Evolutionary conservation across 2,329 filamentous ascomycete genomes (phyloP).

Genomic region (Claviceps humidiphila): DNA sequence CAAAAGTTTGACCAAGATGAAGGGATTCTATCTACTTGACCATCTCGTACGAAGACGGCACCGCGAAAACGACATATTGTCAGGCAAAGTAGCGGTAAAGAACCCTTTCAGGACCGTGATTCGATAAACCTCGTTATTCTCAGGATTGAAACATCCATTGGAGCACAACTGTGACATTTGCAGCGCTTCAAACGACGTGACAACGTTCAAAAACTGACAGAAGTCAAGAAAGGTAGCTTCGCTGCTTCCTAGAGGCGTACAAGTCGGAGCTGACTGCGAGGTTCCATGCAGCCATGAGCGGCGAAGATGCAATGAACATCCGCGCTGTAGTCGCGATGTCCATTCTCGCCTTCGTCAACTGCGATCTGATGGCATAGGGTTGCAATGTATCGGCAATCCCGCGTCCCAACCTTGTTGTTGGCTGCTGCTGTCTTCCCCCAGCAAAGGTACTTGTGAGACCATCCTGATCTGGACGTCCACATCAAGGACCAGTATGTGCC

Average conservation of each 20-base stretch:
- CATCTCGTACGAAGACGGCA: slow-evolving; percentile 1
- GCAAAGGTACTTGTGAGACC: neutral
- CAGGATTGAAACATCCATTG: slow-evolving; percentile 9
- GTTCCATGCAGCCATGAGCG: neutral
- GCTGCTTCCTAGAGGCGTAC: neutral
- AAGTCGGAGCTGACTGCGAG: neutral
- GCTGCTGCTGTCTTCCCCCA: neutral
- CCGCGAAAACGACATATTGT: neutral
- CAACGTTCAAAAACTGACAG: neutral
- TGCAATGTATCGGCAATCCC: neutral
- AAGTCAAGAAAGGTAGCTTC: neutral
- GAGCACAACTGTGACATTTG: neutral
- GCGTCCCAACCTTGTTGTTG: neutral
- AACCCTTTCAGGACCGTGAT: slow-evolving; percentile 8
- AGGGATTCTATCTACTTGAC: neutral
- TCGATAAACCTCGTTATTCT: slow-evolving; percentile 8
- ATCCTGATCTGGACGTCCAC: neutral
- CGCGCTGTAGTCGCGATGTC: neutral
- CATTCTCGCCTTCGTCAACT: neutral
- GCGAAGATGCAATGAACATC: neutral
- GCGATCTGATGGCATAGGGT: neutral
- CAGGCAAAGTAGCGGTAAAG: slow-evolving; percentile 4
- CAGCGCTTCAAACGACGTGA: neutral
- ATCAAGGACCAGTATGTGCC: neutral
- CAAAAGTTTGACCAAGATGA: neutral